A percentile compares a stretch with the other conserved stretches of the same genome.
Conservation (phyloP, 345 rosid genomes). For the Gossypium ekmanianum region DNA sequence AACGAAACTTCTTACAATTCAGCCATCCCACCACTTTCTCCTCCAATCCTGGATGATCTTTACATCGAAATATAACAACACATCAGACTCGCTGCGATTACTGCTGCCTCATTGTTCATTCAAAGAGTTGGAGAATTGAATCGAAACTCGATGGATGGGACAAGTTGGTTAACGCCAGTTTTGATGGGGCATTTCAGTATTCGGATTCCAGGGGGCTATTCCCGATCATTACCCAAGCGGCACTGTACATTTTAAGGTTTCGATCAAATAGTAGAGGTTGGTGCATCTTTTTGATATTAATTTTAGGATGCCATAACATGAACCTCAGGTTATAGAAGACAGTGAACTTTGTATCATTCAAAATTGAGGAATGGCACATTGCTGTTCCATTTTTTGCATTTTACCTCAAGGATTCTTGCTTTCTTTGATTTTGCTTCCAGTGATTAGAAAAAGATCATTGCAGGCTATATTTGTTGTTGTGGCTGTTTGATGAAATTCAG, state of each 20-base stretch:
- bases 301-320: not conserved
- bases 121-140: not conserved
- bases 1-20: constrained; percentile 17
- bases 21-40: constrained; percentile 63
- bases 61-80: constrained; percentile 17
- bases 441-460: not conserved
- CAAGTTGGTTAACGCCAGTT: not conserved
- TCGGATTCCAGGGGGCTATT: constrained; percentile 30
- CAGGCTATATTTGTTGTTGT: too few species aligned
- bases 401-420: not conserved
- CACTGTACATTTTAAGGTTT: constrained; percentile 34
- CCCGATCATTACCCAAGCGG: constrained; percentile 54
- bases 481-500: too few species aligned
- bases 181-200: constrained; percentile 12
- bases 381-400: constrained; percentile 1
- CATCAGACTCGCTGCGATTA: not conserved
- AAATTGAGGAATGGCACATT: not conserved
- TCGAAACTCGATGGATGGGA: not conserved
- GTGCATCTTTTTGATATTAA: not conserved
- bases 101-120: not conserved
- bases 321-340: not conserved
- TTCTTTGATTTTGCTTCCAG: too few species aligned
- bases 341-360: too few species aligned
- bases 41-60: constrained; percentile 41
- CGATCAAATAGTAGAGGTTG: constrained; percentile 12